Base-by-base conservation (phyloP, 2,329 filamentous ascomycete genomes). In the Scedosporium dehoogii region DNA sequence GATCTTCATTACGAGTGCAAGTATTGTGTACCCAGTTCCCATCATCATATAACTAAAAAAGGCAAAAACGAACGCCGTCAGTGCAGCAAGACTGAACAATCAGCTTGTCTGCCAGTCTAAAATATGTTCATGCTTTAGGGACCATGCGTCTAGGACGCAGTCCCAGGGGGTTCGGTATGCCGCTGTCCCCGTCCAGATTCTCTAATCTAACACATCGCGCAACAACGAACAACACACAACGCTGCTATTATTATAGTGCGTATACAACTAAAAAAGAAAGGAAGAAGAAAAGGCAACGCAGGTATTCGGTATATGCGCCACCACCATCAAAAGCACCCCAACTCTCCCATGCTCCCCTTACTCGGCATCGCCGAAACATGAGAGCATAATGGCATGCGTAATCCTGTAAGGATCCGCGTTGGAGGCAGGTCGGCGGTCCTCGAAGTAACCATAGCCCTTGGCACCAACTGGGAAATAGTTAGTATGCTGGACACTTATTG, bases 391-490 rank as follows among this genome's bases (percentile, higher is more conserved):
- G 71, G 91, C 90, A 76, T 87, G 89, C 66, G 90, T 90, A 63
- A 85, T 80, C 77, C 91, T 89, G 79, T 96, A 94, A 65, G 90
- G 90, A 76, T 92, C 90, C 67, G 86, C 91, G 76, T 94, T 96
- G 72, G 89, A 93, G 63, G 92, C 92, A 63, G 88, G 88, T 67
- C 88, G 85, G 73, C 89, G 84, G 68, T 92, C 88, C 77, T 97
- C 92, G 68, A 97, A 96, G 85, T 97, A 97, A 67, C 92, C 92
- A 80, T 89, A 94, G 76, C 91, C 91, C 77, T 96, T 90, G 74
- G 89, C 87, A 58, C 89, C 92, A 69, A 84, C 85, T 61, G 9
- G 16, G 38, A 29, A 33, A 33, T 33, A 29, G 5, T 51, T 23
- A 58, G 59, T 60, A 33, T 23, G 59, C 25, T 29, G 4, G 3